Evolutionary conservation across 176 grass and related monocot genomes (phyloP), one percentile per base, ranked within the genome.

Genomic region (Guadua angustifolia): DNA sequence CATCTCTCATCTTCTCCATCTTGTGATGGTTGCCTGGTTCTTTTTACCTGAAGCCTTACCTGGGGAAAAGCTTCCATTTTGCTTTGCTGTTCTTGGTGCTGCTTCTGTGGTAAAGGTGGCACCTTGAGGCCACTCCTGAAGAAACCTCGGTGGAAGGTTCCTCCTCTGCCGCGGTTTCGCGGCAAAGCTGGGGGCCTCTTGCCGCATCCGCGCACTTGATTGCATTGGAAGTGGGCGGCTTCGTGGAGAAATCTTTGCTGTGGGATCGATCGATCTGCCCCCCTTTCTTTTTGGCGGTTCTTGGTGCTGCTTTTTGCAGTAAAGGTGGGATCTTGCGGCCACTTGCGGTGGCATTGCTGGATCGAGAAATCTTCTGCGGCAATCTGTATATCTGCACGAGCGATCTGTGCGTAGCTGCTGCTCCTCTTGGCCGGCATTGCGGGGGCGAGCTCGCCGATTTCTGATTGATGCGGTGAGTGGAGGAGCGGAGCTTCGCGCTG

Each of bases 291-390:
- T 18, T 24, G 68, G 84, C 58, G 9, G 57, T 59, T 78, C 66
- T 72, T 24, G 66, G 79, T 50, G 80, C 74, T 26, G 58, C 79
- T 57, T 87, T 82, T 58, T 32, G 80, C 69, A 40, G 75, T 63
- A 75, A 79, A 84, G 68, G 75, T 56, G 80, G 89, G 89, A 80
- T 91, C 85, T 91, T 19, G 80, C 62, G 22, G 40, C 51, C 35
- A 33, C 50, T 18, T 58, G 80, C 18, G 74, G 69, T 26, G 78
- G 64, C 83, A 69, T 78, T 82, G 64, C 80, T 38, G 80, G 84
- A 87, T 90, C 84, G 80, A 75, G 35, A 45, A 74, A 29, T 69
- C 74, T 60, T 56, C 66, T 4, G 13, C 11, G 8, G 52, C 70
- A 5, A 5, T 15, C 60, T 12, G n/a, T 11, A 1, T 45, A 7